These are phyloP conservation scores for Casaregolazyma suthepensis DNA, from an alignment of 1,139 yeast genomes.

Conservation along the genomic window DNA sequence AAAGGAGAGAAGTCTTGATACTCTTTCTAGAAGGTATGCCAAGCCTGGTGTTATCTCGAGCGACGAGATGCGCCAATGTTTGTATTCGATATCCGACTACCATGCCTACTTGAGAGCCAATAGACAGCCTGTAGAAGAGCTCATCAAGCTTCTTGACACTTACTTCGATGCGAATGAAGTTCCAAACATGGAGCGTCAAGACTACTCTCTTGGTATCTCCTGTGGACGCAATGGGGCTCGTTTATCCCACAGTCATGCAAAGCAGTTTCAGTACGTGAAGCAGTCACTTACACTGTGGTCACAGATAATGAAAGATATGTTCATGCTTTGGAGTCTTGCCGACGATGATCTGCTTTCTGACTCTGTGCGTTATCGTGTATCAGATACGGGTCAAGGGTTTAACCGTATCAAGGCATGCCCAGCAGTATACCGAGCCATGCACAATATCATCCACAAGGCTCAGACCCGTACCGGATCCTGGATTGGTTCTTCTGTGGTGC, in stretches of 20 bases:
- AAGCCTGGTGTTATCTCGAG: slow-evolving; percentile 20
- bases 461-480: slow-evolving; percentile 56
- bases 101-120: slow-evolving; percentile 65
- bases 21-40: slow-evolving; percentile 41
- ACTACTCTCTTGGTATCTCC: slow-evolving; percentile 52
- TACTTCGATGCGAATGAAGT: slow-evolving; percentile 42
- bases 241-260: slow-evolving; percentile 59
- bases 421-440: slow-evolving; percentile 59
- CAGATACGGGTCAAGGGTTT: slow-evolving; percentile 75
- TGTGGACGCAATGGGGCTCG: slow-evolving; percentile 62
- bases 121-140: slow-evolving; percentile 55
- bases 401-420: slow-evolving; percentile 70
- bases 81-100: slow-evolving; percentile 70
- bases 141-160: slow-evolving; percentile 47
- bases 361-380: slow-evolving; percentile 44
- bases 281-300: slow-evolving; percentile 71
- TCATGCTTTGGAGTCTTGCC: slow-evolving; percentile 64
- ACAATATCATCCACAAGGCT: slow-evolving; percentile 53
- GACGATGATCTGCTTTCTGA: slow-evolving; percentile 54
- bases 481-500: slow-evolving; percentile 74
- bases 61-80: slow-evolving; percentile 58
- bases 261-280: slow-evolving; percentile 62
- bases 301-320: slow-evolving; percentile 65
- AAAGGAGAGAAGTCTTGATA: slow-evolving; percentile 60
- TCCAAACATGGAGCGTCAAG: slow-evolving; percentile 19